Conservation (phyloP, 1,139 yeast species). For the Debaryomycetaceae sp. region DNA sequence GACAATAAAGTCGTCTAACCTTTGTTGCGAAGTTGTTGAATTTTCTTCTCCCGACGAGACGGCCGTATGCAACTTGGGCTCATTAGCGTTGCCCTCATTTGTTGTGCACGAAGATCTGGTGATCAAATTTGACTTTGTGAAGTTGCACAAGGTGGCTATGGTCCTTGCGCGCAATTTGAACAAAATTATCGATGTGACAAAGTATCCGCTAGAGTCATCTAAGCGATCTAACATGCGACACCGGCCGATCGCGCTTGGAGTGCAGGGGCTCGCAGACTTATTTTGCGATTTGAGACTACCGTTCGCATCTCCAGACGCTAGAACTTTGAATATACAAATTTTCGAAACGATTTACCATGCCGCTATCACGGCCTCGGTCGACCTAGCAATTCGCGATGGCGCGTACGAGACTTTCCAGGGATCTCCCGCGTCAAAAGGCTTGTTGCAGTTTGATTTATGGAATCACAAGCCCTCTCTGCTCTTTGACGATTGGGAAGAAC, state of each 20-base stretch:
- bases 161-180: slow-evolving; percentile 67
- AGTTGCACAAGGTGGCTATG: slow-evolving; percentile 63
- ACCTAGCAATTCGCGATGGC: slow-evolving; percentile 57
- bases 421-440: slow-evolving; percentile 76
- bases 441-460: slow-evolving; percentile 77
- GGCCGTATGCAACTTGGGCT: slow-evolving; percentile 47
- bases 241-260: slow-evolving; percentile 84
- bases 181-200: slow-evolving; percentile 66
- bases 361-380: slow-evolving; percentile 70
- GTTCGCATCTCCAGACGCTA: slow-evolving; percentile 68
- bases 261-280: slow-evolving; percentile 85
- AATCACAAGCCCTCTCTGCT: slow-evolving; percentile 57
- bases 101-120: slow-evolving; percentile 23
- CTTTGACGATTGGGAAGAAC: slow-evolving; percentile 62
- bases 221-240: slow-evolving; percentile 59
- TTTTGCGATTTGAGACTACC: slow-evolving; percentile 69
- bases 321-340: slow-evolving; percentile 60
- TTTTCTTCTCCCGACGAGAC: slow-evolving; percentile 45
- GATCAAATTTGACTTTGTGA: slow-evolving; percentile 55
- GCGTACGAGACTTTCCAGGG: slow-evolving; percentile 60
- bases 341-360: slow-evolving; percentile 89
- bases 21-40: slow-evolving; percentile 49
- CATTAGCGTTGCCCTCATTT: slow-evolving; percentile 41
- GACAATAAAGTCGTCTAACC: slow-evolving; percentile 43
- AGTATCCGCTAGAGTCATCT: slow-evolving; percentile 69